These are phyloP conservation scores for Tubosaeta sp. DNA, from an alignment of 768 basidiomycete species.

Conservation along the genomic window DNA sequence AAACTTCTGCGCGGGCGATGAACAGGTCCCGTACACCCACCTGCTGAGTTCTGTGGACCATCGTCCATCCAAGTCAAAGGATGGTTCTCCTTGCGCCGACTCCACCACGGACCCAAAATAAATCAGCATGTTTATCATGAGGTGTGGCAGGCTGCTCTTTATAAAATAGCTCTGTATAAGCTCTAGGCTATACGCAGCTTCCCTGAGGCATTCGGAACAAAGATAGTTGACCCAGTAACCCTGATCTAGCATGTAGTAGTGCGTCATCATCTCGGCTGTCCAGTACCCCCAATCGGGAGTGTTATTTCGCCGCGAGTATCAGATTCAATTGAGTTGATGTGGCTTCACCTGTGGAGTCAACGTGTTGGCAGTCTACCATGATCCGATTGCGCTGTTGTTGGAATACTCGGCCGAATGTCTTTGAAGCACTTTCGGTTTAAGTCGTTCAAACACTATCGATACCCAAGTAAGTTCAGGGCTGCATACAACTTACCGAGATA, in stretches of 20 bases:
- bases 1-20: constrained; percentile 19
- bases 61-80: constrained; percentile 14
- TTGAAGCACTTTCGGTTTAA: not conserved
- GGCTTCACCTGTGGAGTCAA: not conserved
- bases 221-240: constrained; percentile 19
- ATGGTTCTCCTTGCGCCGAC: constrained; percentile 12
- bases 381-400: constrained; percentile 2
- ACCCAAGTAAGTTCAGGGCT: not conserved
- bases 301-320: constrained; percentile 3
- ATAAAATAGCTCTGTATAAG: constrained; percentile 23
- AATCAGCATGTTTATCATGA: constrained; percentile 27
- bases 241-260: constrained; percentile 14
- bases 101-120: constrained; percentile 8
- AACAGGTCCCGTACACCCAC: constrained; percentile 24
- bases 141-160: constrained; percentile 24
- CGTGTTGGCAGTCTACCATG: not conserved
- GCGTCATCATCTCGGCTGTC: constrained; percentile 21
- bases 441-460: constrained; percentile 1
- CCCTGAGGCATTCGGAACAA: constrained; percentile 23
- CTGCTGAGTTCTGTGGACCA: constrained; percentile 22
- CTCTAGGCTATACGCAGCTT: constrained; percentile 18
- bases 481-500: constrained; percentile 6
- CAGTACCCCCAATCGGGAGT: constrained; percentile 5
- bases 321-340: constrained; percentile 4
- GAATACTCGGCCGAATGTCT: not conserved